Conservation (phyloP, 306 rosid species). For the Astragalus membranaceus region DNA sequence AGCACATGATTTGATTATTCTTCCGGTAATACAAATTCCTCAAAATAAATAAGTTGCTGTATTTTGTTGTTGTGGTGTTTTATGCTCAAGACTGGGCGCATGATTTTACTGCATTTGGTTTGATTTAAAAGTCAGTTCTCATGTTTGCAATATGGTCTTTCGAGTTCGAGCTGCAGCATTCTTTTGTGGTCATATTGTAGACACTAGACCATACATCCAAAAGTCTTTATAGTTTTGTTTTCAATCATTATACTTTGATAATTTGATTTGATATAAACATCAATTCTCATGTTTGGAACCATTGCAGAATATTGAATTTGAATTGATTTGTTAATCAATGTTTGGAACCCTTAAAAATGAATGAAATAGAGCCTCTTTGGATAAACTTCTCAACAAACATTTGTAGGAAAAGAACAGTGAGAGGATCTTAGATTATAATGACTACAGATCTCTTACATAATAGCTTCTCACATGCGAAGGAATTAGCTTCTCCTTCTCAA, state of each 20-base stretch:
- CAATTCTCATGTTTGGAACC: not conserved
- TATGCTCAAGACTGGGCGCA: not conserved
- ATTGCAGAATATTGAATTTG: not conserved
- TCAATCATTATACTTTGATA: not conserved
- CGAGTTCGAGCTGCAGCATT: not conserved
- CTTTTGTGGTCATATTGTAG: not conserved
- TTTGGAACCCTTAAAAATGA: not conserved
- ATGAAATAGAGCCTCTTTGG: not conserved
- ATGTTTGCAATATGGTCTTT: not conserved
- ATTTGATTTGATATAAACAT: not conserved
- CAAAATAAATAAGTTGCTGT: constrained; percentile 3
- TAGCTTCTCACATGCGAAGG: not conserved
- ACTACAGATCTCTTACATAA: not conserved
- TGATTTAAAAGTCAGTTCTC: not conserved
- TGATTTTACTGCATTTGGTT: not conserved
- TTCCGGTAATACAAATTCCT: constrained; percentile 58
- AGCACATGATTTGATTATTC: constrained; percentile 70
- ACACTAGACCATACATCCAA: not conserved
- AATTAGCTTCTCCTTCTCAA: not conserved
- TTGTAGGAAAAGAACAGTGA: not conserved
- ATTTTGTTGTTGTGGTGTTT: not conserved
- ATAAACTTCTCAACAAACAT: not conserved
- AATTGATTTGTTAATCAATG: not conserved
- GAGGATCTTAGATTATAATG: not conserved
- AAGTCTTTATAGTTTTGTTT: not conserved